Evolutionary conservation across 768 basidiomycete genomes (phyloP).

Genomic region (Paxillus rubicundulus): DNA sequence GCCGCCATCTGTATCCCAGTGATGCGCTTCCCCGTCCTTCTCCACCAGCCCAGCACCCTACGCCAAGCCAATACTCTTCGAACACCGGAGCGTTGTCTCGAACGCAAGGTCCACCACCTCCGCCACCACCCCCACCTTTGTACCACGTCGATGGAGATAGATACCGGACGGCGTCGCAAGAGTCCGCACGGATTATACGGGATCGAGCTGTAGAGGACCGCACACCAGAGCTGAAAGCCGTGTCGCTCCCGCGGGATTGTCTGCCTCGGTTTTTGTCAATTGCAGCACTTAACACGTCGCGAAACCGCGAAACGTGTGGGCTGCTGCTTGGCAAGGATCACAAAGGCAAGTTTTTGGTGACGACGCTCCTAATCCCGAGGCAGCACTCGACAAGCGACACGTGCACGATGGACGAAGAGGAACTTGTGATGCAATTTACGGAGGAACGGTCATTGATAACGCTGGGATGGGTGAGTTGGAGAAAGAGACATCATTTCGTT

Average conservation of each 20-base stretch:
- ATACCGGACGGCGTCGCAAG: slow-evolving; percentile 34
- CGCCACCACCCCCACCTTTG: slow-evolving; percentile 23
- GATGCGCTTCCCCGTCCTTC: slow-evolving; percentile 37
- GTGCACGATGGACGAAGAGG: slow-evolving; percentile 91
- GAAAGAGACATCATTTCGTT: not conserved
- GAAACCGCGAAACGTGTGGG: slow-evolving; percentile 86
- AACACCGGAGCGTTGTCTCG: slow-evolving; percentile 29
- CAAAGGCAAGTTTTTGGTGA: slow-evolving; percentile 65
- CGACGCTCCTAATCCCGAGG: slow-evolving; percentile 82
- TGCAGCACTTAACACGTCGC: slow-evolving; percentile 72
- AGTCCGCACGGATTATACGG: slow-evolving; percentile 33
- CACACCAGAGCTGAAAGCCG: slow-evolving; percentile 51
- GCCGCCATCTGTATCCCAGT: slow-evolving; percentile 29
- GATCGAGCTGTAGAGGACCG: slow-evolving; percentile 31
- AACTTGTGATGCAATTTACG: slow-evolving; percentile 81
- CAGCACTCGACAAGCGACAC: slow-evolving; percentile 88
- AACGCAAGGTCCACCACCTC: slow-evolving; percentile 21
- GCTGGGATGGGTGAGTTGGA: slow-evolving; percentile 77
- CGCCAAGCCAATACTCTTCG: slow-evolving; percentile 18
- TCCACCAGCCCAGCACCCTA: slow-evolving; percentile 11
- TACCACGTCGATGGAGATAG: slow-evolving; percentile 26
- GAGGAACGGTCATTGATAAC: slow-evolving; percentile 80
- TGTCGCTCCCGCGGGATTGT: slow-evolving; percentile 69
- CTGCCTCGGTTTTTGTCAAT: slow-evolving; percentile 75
- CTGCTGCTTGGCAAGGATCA: slow-evolving; percentile 69